A percentile compares a stretch with the other conserved stretches of the same genome.
phyloP scores from a whole-genome alignment of 352 stramenopile species.

The Globisporangium takayamanum region DNA sequence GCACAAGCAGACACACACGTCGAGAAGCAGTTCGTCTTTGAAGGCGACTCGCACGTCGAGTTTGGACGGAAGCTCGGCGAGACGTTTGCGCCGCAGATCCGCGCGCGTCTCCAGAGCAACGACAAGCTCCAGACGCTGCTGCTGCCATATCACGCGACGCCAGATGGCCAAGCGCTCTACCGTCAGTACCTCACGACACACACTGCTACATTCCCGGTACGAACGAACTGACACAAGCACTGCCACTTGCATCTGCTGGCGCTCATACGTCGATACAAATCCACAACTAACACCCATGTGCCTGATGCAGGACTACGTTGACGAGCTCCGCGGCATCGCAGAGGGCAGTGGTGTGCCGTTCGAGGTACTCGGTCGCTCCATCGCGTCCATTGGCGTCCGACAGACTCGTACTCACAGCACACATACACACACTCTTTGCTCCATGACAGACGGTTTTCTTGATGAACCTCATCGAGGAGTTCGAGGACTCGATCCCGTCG shows the following conservation, averaged over 20 bases:
- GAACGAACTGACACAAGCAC: background rate
- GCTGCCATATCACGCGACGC: conserved; percentile 44
- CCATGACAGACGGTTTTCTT: conserved; percentile 48
- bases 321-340: conserved; percentile 57
- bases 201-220: conserved; percentile 42
- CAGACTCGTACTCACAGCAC: too few relatives aligned
- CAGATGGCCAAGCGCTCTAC: conserved; percentile 28
- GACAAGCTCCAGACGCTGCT: conserved; percentile 51
- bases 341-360: conserved; percentile 53
- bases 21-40: conserved; percentile 46
- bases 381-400: background rate
- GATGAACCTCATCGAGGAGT: conserved; percentile 73
- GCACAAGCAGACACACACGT: conserved; percentile 12
- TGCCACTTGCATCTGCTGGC: background rate
- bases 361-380: conserved; percentile 14
- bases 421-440: background rate
- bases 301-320: conserved; percentile 43
- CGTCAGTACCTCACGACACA: conserved; percentile 41
- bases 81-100: conserved; percentile 46
- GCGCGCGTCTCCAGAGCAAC: conserved; percentile 29
- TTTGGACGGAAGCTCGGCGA: conserved; percentile 48
- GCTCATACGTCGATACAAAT: background rate
- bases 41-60: conserved; percentile 52
- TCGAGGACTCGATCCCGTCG: conserved; percentile 43
- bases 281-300: background rate